phyloP scores from a whole-genome alignment of 2,329 filamentous ascomycete genomes.

The Colletotrichum zoysiae region DNA sequence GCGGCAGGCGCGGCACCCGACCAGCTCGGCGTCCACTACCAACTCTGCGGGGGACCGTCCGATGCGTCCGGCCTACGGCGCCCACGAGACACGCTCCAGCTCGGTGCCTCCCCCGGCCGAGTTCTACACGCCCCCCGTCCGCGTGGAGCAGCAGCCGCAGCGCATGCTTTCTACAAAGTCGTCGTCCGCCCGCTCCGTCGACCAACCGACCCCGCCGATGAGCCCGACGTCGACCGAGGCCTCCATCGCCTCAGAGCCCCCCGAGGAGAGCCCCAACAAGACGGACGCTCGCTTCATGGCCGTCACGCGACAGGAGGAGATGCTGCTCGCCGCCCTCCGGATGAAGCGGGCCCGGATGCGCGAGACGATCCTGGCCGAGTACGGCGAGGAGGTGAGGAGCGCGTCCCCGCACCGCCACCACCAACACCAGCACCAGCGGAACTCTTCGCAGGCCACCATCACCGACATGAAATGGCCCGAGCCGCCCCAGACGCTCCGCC shows the following conservation, averaged over 20 bases:
- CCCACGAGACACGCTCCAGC: conserved; percentile 57
- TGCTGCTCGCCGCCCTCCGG: conserved; percentile 68
- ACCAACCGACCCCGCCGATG: conserved; percentile 63
- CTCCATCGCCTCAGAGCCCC: conserved; percentile 56
- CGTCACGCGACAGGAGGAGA: conserved; percentile 69
- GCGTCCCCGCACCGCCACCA: conserved; percentile 15
- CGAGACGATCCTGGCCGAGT: conserved; percentile 59
- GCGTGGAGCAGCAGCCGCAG: conserved; percentile 21
- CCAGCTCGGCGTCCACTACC: conserved; percentile 52
- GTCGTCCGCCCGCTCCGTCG: conserved; percentile 45
- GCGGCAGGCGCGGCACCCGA: conserved; percentile 53
- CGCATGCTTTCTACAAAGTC: conserved; percentile 31
- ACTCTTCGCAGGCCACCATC: conserved; percentile 39
- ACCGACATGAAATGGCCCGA: conserved; percentile 35
- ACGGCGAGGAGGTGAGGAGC: conserved; percentile 51
- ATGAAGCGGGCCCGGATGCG: conserved; percentile 69
- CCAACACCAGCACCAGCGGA: conserved; percentile 28
- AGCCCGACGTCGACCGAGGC: conserved; percentile 67
- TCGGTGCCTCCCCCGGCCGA: conserved; percentile 50
- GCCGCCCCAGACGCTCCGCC: conserved; percentile 37
- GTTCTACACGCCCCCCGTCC: background rate
- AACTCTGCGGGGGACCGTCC: conserved; percentile 52
- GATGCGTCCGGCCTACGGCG: conserved; percentile 48
- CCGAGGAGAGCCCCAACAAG: conserved; percentile 51
- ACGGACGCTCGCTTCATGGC: conserved; percentile 65